A percentile compares a stretch with the other conserved stretches of the same genome.
These are phyloP conservation scores for Paraleonurus japonicus DNA, from an alignment of 257 asterid genomes.

Conservation along the genomic window DNA sequence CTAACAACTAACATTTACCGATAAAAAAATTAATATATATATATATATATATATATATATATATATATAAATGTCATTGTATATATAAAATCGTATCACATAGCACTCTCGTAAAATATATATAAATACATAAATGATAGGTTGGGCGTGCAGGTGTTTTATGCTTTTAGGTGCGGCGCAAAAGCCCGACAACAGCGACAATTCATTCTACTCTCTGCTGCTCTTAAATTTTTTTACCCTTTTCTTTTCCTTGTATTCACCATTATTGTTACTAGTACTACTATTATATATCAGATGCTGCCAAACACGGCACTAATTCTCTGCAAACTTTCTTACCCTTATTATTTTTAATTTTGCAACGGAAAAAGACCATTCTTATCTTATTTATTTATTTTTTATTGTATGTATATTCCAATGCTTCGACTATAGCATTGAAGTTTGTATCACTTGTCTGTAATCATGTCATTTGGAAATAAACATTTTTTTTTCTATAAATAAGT, in stretches of 20 bases:
- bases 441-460: no score
- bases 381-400: background rate
- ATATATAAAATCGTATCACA: no score
- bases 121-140: background rate
- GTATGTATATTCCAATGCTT: constrained; percentile 1
- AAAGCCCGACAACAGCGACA: constrained; percentile 34
- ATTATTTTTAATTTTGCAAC: background rate
- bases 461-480: no score
- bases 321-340: background rate
- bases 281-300: constrained; percentile 10
- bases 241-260: background rate
- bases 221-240: background rate
- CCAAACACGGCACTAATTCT: constrained; percentile 29
- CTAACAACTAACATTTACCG: no score
- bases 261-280: background rate
- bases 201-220: background rate
- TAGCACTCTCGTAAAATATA: no score
- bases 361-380: background rate
- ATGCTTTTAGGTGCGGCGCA: constrained; percentile 42
- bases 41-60: no score
- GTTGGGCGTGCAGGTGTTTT: constrained; percentile 42
- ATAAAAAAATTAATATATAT: no score
- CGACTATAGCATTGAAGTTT: constrained; percentile 28
- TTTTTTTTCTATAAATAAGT: no score
- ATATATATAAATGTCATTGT: no score